Conservation (phyloP, 2,329 filamentous ascomycete genomes). For the Cladosporium colombiae region DNA sequence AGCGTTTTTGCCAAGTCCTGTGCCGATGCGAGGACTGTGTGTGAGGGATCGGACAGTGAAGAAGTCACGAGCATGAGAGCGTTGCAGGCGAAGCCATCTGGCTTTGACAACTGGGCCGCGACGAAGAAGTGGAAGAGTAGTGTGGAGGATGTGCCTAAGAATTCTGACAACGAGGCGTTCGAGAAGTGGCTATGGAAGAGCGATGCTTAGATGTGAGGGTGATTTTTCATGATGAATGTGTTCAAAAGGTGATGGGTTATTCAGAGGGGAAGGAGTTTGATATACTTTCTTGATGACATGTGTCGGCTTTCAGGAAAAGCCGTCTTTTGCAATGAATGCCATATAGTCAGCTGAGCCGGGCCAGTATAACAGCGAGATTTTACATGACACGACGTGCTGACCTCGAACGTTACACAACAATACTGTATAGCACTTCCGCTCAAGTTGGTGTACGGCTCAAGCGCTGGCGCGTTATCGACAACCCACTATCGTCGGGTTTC, state of each 20-base stretch:
- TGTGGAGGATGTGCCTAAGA: conserved; percentile 21
- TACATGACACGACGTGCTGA: not conserved
- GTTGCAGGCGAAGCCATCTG: conserved; percentile 24
- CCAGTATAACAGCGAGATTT: not conserved
- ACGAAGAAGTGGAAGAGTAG: conserved; percentile 29
- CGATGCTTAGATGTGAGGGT: not conserved
- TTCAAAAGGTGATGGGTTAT: not conserved
- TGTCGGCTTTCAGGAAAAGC: not conserved
- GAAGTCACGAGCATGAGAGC: conserved; percentile 24
- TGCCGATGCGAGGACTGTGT: conserved; percentile 25
- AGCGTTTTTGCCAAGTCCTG: conserved; percentile 25
- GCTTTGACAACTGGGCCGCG: conserved; percentile 27
- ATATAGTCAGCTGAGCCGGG: not conserved
- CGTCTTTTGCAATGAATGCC: not conserved
- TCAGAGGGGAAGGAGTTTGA: not conserved
- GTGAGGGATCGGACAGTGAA: conserved; percentile 28
- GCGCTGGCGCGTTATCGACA: too few relatives aligned
- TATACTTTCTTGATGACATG: not conserved
- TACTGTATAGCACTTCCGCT: not conserved
- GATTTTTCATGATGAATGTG: not conserved
- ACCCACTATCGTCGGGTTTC: too few relatives aligned
- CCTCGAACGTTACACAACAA: not conserved
- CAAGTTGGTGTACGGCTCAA: too few relatives aligned
- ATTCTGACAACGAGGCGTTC: not conserved
- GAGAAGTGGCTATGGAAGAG: conserved; percentile 16